Conservation (phyloP, 2,329 filamentous ascomycete species). For the Passalora sequoiae region DNA sequence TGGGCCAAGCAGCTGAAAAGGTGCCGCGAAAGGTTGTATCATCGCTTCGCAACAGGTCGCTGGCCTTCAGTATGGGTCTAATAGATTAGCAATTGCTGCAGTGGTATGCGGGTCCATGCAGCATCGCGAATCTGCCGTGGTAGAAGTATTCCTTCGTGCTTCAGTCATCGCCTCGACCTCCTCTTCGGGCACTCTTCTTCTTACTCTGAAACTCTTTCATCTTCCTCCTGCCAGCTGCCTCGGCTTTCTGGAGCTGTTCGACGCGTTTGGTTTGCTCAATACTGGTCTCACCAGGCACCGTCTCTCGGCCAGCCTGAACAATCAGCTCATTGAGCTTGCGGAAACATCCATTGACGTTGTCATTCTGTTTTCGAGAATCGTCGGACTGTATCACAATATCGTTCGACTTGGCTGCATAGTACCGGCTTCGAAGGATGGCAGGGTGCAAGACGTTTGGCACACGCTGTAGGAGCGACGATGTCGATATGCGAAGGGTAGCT, state of each 20-base stretch:
- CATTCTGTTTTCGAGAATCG: conserved; percentile 56
- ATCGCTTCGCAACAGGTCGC: too few species aligned
- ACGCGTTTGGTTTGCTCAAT: conserved; percentile 52
- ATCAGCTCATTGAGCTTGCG: conserved; percentile 54
- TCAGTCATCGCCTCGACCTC: conserved; percentile 33
- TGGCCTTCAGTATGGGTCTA: too few species aligned
- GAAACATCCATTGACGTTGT: conserved; percentile 57
- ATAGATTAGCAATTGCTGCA: too few species aligned
- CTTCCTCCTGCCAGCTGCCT: conserved; percentile 54
- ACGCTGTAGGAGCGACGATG: conserved; percentile 48
- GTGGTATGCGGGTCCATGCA: too few species aligned
- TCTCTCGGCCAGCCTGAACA: conserved; percentile 45
- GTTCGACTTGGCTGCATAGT: conserved; percentile 50
- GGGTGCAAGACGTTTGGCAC: conserved; percentile 52
- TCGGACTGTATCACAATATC: conserved; percentile 59
- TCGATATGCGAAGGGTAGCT: conserved; percentile 56
- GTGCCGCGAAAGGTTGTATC: too few species aligned
- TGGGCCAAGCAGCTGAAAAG: too few species aligned
- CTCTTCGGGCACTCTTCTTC: conserved; percentile 55
- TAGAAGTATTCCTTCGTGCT: too few species aligned
- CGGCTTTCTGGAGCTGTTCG: conserved; percentile 52
- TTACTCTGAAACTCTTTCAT: conserved; percentile 57
- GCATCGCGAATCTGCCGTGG: too few species aligned
- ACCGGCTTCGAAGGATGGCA: conserved; percentile 50
- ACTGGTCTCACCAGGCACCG: conserved; percentile 58